Conservation (phyloP, 768 basidiomycete species). For the Chalciporus chontae region DNA sequence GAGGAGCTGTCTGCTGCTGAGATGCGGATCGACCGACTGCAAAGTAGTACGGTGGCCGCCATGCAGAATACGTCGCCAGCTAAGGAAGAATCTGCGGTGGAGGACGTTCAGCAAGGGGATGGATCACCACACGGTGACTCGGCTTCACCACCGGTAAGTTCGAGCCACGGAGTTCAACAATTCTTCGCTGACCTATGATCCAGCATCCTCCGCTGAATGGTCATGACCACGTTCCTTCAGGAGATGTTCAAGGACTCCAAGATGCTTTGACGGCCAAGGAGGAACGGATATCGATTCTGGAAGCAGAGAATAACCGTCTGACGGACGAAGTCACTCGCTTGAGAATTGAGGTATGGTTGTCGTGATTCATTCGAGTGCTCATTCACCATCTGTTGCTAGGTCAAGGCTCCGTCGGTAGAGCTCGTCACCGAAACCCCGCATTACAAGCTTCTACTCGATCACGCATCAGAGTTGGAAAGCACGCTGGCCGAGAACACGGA, state of each 20-base stretch:
- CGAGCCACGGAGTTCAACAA: slow-evolving; percentile 34
- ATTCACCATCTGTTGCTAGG: slow-evolving; percentile 24
- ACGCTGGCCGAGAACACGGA: slow-evolving; percentile 37
- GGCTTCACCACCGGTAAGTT: slow-evolving; percentile 73
- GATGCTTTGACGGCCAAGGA: slow-evolving; percentile 29
- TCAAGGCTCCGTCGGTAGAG: slow-evolving; percentile 42
- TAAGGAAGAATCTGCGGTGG: slow-evolving; percentile 28
- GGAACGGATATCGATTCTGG: slow-evolving; percentile 45
- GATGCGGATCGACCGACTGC: slow-evolving; percentile 57
- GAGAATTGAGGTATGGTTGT: slow-evolving; percentile 41
- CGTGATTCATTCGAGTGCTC: not conserved
- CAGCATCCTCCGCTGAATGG: slow-evolving; percentile 45
- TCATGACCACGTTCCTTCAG: slow-evolving; percentile 36
- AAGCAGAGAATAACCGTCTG: slow-evolving; percentile 43
- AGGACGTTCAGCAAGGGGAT: slow-evolving; percentile 34
- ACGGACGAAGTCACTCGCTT: slow-evolving; percentile 43
- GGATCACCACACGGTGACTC: slow-evolving; percentile 45
- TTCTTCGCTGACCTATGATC: slow-evolving; percentile 32
- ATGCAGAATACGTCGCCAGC: slow-evolving; percentile 39
- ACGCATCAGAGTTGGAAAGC: slow-evolving; percentile 47
- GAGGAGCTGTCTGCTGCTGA: slow-evolving; percentile 54
- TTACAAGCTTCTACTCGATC: slow-evolving; percentile 57
- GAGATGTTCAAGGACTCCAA: slow-evolving; percentile 40
- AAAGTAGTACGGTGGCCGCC: slow-evolving; percentile 50
- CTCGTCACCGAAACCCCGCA: slow-evolving; percentile 43